phyloP scores from a whole-genome alignment of 2,329 filamentous ascomycete species.

The Aspergillus costaricaensis region DNA sequence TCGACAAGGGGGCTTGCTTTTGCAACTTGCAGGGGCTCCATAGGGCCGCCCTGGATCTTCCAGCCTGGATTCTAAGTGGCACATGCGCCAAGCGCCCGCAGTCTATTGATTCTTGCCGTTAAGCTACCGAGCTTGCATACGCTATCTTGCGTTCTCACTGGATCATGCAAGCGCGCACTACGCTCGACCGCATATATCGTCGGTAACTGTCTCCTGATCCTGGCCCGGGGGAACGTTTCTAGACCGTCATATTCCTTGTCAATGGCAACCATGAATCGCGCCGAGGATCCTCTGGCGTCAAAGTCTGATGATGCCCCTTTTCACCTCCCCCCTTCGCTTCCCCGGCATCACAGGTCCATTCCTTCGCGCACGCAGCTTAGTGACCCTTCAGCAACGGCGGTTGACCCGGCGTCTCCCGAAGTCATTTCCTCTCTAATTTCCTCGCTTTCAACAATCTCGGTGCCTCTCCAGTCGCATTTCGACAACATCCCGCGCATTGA shows the following conservation, averaged over 20 bases:
- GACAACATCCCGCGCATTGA: slow-evolving; percentile 56
- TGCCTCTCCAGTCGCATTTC: slow-evolving; percentile 69
- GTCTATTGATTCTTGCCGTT: slow-evolving; percentile 25
- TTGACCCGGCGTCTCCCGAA: slow-evolving; percentile 50
- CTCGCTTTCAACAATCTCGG: slow-evolving; percentile 61
- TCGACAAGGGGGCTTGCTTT: slow-evolving; percentile 21
- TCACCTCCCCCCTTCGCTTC: slow-evolving; percentile 33
- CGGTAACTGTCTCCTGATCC: slow-evolving; percentile 19
- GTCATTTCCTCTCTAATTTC: slow-evolving; percentile 63
- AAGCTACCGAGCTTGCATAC: slow-evolving; percentile 16
- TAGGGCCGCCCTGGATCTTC: slow-evolving; percentile 14
- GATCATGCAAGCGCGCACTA: slow-evolving; percentile 33
- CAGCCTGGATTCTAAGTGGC: slow-evolving; percentile 15
- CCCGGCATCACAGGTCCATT: slow-evolving; percentile 50
- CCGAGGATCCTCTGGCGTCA: slow-evolving; percentile 26
- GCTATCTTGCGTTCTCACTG: slow-evolving; percentile 20
- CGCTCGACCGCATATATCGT: slow-evolving; percentile 29
- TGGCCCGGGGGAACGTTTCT: slow-evolving; percentile 15
- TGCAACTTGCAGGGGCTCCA: slow-evolving; percentile 18
- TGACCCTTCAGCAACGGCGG: slow-evolving; percentile 29
- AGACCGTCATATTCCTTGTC: slow-evolving; percentile 18
- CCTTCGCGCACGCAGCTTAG: slow-evolving; percentile 35
- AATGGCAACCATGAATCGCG: slow-evolving; percentile 36
- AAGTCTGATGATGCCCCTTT: slow-evolving; percentile 30
- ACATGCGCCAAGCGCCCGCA: slow-evolving; percentile 19